Conservation (phyloP, 805 yeast species). For the Lipomyces spencermartinsiae region DNA sequence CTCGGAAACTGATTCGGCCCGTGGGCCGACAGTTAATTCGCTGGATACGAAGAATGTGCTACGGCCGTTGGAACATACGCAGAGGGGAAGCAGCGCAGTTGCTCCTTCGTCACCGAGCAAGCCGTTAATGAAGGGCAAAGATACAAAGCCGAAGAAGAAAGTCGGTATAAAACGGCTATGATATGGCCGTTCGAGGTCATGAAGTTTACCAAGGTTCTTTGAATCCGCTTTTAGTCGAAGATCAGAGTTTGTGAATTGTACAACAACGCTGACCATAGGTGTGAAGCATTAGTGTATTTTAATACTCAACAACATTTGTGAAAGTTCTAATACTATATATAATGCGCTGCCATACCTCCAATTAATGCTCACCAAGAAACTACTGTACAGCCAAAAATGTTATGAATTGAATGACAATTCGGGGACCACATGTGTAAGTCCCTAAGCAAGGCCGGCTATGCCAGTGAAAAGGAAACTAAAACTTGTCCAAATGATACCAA, state of each 20-base stretch:
- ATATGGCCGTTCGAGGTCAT: background rate
- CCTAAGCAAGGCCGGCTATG: background rate
- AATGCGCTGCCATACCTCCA: background rate
- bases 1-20: slow-evolving; percentile 1
- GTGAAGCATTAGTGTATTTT: slow-evolving; percentile 1
- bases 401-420: background rate
- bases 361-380: background rate
- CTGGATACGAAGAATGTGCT: slow-evolving; percentile 19
- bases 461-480: background rate
- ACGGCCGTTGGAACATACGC: slow-evolving; percentile 30
- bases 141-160: slow-evolving; percentile 26
- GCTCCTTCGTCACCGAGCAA: slow-evolving; percentile 15
- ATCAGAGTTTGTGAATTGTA: background rate
- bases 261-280: background rate
- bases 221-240: background rate
- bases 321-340: background rate
- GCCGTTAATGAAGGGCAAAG: slow-evolving; percentile 7
- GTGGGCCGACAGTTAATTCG: background rate
- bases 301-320: background rate
- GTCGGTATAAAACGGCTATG: slow-evolving; percentile 31
- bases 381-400: background rate
- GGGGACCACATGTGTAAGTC: background rate
- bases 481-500: background rate
- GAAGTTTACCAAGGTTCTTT: background rate
- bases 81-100: slow-evolving; percentile 19